Percentiles rank a stretch among this genome's conserved stretches.
Evolutionary conservation across 192 early-diverging fungal species (phyloP).

Genomic region (Entomortierella beljakovae): DNA sequence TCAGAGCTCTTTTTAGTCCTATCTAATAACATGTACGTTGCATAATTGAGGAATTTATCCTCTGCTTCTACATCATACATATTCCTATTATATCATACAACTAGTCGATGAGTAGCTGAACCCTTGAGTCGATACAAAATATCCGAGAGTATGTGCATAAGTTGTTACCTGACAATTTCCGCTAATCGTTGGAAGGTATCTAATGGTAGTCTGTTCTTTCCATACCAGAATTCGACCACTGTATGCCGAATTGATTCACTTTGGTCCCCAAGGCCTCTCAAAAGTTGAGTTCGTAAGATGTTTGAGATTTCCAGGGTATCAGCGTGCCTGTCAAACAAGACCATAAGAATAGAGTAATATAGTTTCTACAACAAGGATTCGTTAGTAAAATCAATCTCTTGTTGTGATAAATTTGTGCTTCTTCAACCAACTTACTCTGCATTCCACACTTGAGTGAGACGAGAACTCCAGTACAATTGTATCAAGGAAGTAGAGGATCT

Average conservation of each 20-base stretch:
- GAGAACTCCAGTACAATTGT: slow-evolving; percentile 61
- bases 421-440: slow-evolving; percentile 66
- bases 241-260: slow-evolving; percentile 52
- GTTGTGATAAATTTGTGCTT: no score
- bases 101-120: not conserved
- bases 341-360: slow-evolving; percentile 61
- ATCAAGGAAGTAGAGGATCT: slow-evolving; percentile 64
- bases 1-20: slow-evolving; percentile 68
- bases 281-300: slow-evolving; percentile 43
- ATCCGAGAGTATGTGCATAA: not conserved
- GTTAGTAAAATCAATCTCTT: no score
- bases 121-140: no score
- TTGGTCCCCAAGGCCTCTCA: slow-evolving; percentile 60
- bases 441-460: slow-evolving; percentile 60
- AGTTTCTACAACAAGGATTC: slow-evolving; percentile 41
- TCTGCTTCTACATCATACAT: slow-evolving; percentile 75
- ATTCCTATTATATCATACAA: slow-evolving; percentile 39
- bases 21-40: slow-evolving; percentile 69
- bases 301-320: slow-evolving; percentile 12
- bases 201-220: slow-evolving; percentile 36
- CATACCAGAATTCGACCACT: slow-evolving; percentile 57
- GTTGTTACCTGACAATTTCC: slow-evolving; percentile 55
- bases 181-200: slow-evolving; percentile 50
- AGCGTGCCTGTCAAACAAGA: slow-evolving; percentile 30
- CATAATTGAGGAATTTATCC: slow-evolving; percentile 70